Percentiles rank a stretch among this genome's conserved stretches.
Conservation (phyloP, 2,329 filamentous ascomycete species). For the Talaromyces piceae region DNA sequence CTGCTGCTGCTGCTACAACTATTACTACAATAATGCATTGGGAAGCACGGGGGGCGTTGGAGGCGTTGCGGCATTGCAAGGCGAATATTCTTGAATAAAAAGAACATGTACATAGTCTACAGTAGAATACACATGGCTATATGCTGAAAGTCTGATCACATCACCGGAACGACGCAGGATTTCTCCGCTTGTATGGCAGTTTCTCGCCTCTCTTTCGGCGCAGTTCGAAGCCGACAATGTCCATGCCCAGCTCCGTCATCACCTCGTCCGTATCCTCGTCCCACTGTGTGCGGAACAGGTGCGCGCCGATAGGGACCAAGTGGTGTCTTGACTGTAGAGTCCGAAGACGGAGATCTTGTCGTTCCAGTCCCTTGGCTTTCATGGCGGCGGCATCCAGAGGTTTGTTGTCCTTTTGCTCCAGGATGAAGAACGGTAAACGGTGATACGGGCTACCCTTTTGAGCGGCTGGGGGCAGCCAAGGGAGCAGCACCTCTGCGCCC, state of each 20-base stretch:
- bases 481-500: conserved; percentile 60
- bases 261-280: conserved; percentile 81
- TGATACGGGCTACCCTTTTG: conserved; percentile 91
- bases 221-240: conserved; percentile 75
- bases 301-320: conserved; percentile 69
- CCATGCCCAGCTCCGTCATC: conserved; percentile 70
- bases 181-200: conserved; percentile 56
- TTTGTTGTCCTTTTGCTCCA: conserved; percentile 65
- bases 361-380: conserved; percentile 42
- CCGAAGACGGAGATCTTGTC: conserved; percentile 67
- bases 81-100: not conserved
- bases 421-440: conserved; percentile 71
- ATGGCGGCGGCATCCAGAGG: conserved; percentile 53
- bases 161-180: conserved; percentile 40
- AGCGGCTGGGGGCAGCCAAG: conserved; percentile 79
- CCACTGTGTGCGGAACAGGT: conserved; percentile 82
- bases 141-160: conserved; percentile 12
- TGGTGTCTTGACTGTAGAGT: conserved; percentile 63
- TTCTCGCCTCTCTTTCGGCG: conserved; percentile 69
- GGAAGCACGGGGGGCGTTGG: not conserved
- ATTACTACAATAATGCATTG: no score
- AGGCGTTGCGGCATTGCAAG: not conserved
- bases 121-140: conserved; percentile 33
- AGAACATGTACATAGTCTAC: conserved; percentile 32
- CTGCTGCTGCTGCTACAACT: no score